These are phyloP conservation scores for Serendipita sp. DNA, from an alignment of 768 basidiomycete species.

Conservation along the genomic window DNA sequence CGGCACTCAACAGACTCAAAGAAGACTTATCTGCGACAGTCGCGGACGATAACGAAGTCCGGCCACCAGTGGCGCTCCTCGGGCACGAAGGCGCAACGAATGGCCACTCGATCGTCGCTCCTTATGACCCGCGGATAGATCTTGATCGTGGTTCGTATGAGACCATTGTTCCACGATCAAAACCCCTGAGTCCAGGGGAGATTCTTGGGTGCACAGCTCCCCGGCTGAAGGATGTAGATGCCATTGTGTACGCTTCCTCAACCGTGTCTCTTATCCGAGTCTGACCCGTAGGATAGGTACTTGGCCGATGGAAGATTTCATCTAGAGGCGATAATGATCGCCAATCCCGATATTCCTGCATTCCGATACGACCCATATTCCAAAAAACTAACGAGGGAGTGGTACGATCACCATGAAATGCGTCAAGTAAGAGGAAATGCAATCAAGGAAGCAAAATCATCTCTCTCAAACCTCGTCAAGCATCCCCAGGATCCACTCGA, in stretches of 20 bases:
- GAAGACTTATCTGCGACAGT: conserved; percentile 41
- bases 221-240: conserved; percentile 60
- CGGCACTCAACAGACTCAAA: conserved; percentile 75
- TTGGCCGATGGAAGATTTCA: conserved; percentile 97
- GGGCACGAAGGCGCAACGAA: conserved; percentile 10
- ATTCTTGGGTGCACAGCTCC: conserved; percentile 96
- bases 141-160: conserved; percentile 55
- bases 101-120: background rate
- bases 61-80: no score
- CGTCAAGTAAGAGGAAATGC: conserved; percentile 54
- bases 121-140: background rate
- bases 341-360: conserved; percentile 87
- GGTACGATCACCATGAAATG: conserved; percentile 86
- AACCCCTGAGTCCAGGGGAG: conserved; percentile 91
- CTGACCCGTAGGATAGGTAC: conserved; percentile 41
- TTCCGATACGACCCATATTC: conserved; percentile 98
- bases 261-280: background rate
- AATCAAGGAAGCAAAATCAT: conserved; percentile 46
- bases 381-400: conserved; percentile 87
- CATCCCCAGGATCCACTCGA: background rate
- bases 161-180: conserved; percentile 62
- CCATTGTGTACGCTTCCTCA: conserved; percentile 52
- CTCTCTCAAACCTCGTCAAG: background rate
- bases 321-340: conserved; percentile 97
- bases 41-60: background rate